Conservation (phyloP, 108 stramenopile genomes). For the Chaetoceros tenuissimus region DNA sequence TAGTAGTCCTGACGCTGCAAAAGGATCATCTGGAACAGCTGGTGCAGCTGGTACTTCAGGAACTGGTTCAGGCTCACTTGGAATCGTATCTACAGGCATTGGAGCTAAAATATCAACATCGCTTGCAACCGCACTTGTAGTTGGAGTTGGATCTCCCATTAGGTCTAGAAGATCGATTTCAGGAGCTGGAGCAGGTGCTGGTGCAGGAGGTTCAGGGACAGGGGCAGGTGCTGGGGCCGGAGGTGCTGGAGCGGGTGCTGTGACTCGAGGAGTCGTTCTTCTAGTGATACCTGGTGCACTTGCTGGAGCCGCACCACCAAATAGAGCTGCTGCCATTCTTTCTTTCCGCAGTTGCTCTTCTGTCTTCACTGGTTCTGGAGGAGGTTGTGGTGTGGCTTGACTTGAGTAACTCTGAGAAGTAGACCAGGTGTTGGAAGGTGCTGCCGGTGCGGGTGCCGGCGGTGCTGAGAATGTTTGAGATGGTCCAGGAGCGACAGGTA, state of each 20-base stretch:
- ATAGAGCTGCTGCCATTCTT: constrained; percentile 90
- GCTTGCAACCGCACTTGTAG: constrained; percentile 28
- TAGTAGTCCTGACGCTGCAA: constrained; percentile 63
- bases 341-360: constrained; percentile 88
- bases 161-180: constrained; percentile 58
- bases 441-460: constrained; percentile 20
- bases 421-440: constrained; percentile 9
- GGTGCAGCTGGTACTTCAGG: constrained; percentile 20
- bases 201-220: constrained; percentile 31
- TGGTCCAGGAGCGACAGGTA: constrained; percentile 30
- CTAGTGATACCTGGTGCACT: constrained; percentile 13
- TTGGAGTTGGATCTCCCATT: constrained; percentile 11
- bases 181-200: constrained; percentile 37
- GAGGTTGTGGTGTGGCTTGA: not conserved
- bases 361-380: constrained; percentile 38
- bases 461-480: constrained; percentile 23
- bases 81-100: constrained; percentile 11
- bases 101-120: constrained; percentile 31
- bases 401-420: not conserved
- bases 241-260: not conserved
- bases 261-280: not conserved
- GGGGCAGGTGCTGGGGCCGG: constrained; percentile 18
- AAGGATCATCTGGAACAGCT: constrained; percentile 40
- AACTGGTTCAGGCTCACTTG: constrained; percentile 25
- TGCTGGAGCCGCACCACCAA: constrained; percentile 83